Evolutionary conservation across 805 yeast genomes (phyloP).

Genomic region (Jamesozyma lodderae): DNA sequence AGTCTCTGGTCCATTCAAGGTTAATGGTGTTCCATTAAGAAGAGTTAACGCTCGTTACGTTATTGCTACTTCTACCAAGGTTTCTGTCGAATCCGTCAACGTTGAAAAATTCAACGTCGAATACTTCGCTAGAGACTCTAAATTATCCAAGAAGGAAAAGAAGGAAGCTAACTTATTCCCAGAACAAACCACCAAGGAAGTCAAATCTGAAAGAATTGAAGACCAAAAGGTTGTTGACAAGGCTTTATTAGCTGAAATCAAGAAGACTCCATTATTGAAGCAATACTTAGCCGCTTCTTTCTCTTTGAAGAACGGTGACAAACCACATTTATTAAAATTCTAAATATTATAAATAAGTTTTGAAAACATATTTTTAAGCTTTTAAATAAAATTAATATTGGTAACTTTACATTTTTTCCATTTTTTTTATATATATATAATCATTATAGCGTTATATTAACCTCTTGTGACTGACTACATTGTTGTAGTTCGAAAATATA

Average conservation of each 20-base stretch:
- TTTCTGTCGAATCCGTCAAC: conserved; percentile 69
- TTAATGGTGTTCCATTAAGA: conserved; percentile 99
- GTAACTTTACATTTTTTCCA: conserved; percentile 1
- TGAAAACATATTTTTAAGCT: background rate
- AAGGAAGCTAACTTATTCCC: conserved; percentile 90
- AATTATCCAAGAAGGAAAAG: conserved; percentile 70
- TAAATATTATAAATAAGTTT: conserved; percentile 30
- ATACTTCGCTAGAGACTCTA: conserved; percentile 97
- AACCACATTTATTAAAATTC: conserved; percentile 95
- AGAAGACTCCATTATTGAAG: conserved; percentile 94
- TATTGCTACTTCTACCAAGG: conserved; percentile 94
- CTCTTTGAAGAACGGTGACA: conserved; percentile 97
- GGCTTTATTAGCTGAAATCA: conserved; percentile 85
- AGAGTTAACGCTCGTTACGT: conserved; percentile 98
- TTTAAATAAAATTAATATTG: conserved; percentile 1
- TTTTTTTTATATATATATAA: too few relatives aligned
- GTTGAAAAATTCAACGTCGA: conserved; percentile 86
- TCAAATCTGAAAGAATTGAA: conserved; percentile 87
- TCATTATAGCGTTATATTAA: too few relatives aligned
- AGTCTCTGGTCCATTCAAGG: conserved; percentile 98
- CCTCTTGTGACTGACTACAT: too few relatives aligned
- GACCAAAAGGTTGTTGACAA: conserved; percentile 96
- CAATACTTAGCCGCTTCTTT: conserved; percentile 93
- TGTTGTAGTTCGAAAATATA: too few relatives aligned
- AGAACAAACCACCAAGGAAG: conserved; percentile 69